Percentiles rank a stretch among this genome's conserved stretches.
phyloP scores from a whole-genome alignment of 108 stramenopile species.

The Poteriospumella lacustris region DNA sequence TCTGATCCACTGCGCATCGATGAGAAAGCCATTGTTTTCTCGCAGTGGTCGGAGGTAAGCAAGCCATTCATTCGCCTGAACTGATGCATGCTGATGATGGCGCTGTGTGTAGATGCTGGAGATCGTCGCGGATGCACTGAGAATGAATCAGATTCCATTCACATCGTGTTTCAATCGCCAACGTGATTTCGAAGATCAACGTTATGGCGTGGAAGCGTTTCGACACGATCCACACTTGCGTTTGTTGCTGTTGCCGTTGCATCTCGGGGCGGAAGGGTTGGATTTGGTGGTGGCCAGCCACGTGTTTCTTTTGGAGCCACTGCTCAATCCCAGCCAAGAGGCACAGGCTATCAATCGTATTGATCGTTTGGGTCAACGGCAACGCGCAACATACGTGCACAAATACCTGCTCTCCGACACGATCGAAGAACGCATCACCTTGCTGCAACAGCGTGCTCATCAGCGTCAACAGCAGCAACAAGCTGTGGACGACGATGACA shows the following conservation, averaged over 20 bases:
- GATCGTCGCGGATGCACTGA: no score
- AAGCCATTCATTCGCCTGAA: no score
- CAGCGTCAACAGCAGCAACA: no score
- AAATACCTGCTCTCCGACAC: slow-evolving; percentile 67
- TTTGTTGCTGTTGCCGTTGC: no score
- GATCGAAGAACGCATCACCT: slow-evolving; percentile 65
- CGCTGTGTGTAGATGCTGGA: no score
- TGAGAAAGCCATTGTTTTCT: neutral
- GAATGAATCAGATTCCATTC: no score
- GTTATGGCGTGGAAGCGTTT: no score
- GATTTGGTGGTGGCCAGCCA: slow-evolving; percentile 73
- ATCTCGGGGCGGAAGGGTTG: slow-evolving; percentile 74
- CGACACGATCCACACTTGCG: no score
- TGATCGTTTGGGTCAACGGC: slow-evolving; percentile 29
- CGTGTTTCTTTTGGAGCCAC: slow-evolving; percentile 74
- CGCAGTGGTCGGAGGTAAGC: neutral
- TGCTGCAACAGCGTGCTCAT: neutral
- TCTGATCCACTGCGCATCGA: neutral
- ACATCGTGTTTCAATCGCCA: no score
- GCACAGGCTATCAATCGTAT: slow-evolving; percentile 62
- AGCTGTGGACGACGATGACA: no score
- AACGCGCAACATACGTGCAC: slow-evolving; percentile 59
- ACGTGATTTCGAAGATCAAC: no score
- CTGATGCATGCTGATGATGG: no score
- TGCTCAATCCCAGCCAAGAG: slow-evolving; percentile 66